Base-by-base conservation (phyloP, 495 filamentous ascomycete genomes). In the Tuber melanosporum region DNA sequence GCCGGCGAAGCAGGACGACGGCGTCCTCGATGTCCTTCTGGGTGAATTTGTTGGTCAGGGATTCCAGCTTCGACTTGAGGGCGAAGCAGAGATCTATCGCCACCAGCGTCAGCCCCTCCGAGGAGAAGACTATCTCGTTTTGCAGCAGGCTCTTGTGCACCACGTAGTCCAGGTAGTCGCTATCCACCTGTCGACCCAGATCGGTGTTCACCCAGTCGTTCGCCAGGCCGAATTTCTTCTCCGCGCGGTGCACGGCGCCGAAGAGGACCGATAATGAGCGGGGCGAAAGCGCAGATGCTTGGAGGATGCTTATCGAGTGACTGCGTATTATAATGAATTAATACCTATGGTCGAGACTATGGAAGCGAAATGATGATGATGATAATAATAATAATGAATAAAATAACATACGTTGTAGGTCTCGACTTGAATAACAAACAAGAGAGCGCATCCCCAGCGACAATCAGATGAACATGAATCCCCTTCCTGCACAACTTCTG, bases 121-220 rank as follows among this genome's bases (percentile, higher is more conserved):
- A 80, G 44, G 82, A 82, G 80, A 81, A 83, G 22, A 83, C 71
- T 57, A 83, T 49, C 52, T 83, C 77, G 57, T 83, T 83, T 36
- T 83, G 82, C 1, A 83, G 72, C 5, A 83, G 73, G 22, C 72
- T 78, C 26, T 79, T 81, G 57, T 83, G 73, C 14, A 80, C 69
- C 47, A 83, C 47, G 71, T 73, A 66, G 15, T 81, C 80, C 19
- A 76, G 57, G 44, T 79, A 71, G 46, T 77, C 74, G 20, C 57
- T 57, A 46, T 78, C 76, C 41, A 81, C 75, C 6, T 75, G 70
- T 36, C 46, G 41, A 20, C 78, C 73, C 20, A 80, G 71, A 36
- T 69, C 72, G 19, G 77, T 83, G 72, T 77, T 78, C 14, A 83
- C 32, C 82, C 82, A 83, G 52, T 78, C 72, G 0, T 74, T 20